Base-by-base conservation (phyloP, 2,329 filamentous ascomycete species). In the Chaetoscypha palmicola region DNA sequence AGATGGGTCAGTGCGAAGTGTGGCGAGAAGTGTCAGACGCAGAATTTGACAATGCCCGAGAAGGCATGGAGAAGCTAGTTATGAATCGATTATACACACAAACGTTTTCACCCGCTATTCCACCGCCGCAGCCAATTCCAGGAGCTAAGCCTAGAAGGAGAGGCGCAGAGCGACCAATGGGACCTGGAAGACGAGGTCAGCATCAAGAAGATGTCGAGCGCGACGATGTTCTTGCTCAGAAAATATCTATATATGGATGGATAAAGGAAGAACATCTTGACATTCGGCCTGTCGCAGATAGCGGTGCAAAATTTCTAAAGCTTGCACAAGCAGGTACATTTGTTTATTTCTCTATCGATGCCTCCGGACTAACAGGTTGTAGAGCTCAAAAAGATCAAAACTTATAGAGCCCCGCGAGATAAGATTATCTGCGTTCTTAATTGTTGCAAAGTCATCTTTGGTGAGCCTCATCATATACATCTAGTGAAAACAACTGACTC, bases 401-500 rank as follows among this genome's bases (percentile, higher is more conserved):
- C 86, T 7, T 98, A 98, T 62, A 80, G 94, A 54, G 92, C 92
- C n/a, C 92, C 92, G 3, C 74, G 92, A 56, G 92, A 98, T 70
- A 98, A 98, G 66, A 92, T 98, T 43, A 97, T 98, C 38, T 98
- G 92, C 64, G 88, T 97, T 35, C 69, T 98, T 44, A 98, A 98
- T 66, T 96, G 90, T 68, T 98, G 92, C 77, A 98, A 98, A 67
- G 94, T 98, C 51, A 97, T 98, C 51, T 97, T 98, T 65, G 92
- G 86, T 88, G 65, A 55, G 74, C 57, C 16, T 19, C 17, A 22
- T 35, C 17, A 12, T 32, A 24, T 35, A 12, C 16, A 14, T 24
- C 3, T 40, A 10, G 17, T 16, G n/a, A 10, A 11, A 17, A 34
- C 4, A 20, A n/a, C 51, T 62, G 50, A 62, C 24, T 30, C 23